phyloP scores from a whole-genome alignment of 129 eudicot species.

The Lonicera japonica region DNA sequence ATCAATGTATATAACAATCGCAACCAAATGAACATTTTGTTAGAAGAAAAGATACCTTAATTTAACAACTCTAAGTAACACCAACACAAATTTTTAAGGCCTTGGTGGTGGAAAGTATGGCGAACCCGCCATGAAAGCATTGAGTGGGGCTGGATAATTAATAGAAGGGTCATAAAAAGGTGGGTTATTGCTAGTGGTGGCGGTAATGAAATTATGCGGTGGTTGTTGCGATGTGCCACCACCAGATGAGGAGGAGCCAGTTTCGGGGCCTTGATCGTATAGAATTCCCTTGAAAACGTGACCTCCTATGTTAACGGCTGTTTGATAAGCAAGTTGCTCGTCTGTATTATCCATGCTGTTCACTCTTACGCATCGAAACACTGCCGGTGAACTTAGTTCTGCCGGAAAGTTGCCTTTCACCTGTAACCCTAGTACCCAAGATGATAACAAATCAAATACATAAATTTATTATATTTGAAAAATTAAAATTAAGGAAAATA shows the following conservation, averaged over 20 bases:
- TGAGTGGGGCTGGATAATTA: constrained; percentile 49
- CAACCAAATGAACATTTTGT: constrained; percentile 7
- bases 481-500: neutral
- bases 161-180: constrained; percentile 47
- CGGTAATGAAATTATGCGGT: constrained; percentile 33
- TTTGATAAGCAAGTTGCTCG: constrained; percentile 71
- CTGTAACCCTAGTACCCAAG: constrained; percentile 57
- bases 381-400: constrained; percentile 62
- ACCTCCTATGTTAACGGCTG: constrained; percentile 76
- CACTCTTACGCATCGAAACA: constrained; percentile 73
- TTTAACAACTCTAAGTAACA: constrained; percentile 9
- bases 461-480: neutral
- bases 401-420: constrained; percentile 55
- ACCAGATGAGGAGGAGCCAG: constrained; percentile 45
- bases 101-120: constrained; percentile 78
- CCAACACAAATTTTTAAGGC: constrained; percentile 27
- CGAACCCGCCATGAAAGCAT: constrained; percentile 82
- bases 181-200: constrained; percentile 15
- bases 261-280: constrained; percentile 75
- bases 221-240: constrained; percentile 35
- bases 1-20: constrained; percentile 7
- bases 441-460: neutral
- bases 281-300: constrained; percentile 83
- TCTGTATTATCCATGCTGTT: constrained; percentile 52
- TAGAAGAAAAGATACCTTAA: constrained; percentile 14